Evolutionary conservation across 257 asterid species (phyloP).

Genomic region (Coffea canephora): DNA sequence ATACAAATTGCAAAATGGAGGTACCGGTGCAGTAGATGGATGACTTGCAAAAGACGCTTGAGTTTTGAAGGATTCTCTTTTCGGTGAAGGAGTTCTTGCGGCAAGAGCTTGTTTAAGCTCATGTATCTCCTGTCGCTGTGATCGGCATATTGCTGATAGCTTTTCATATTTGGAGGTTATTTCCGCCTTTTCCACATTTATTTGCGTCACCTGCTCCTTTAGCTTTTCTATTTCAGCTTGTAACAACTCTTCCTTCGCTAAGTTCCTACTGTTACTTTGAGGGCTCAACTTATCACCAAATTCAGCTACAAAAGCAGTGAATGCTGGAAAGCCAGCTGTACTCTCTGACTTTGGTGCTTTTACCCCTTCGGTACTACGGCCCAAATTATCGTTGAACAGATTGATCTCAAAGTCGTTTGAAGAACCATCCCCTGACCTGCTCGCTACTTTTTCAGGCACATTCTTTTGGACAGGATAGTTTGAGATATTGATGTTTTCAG

Average conservation of each 20-base stretch:
- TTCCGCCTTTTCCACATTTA: conserved; percentile 73
- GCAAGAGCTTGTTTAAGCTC: conserved; percentile 78
- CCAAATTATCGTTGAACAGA: conserved; percentile 49
- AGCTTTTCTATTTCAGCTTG: conserved; percentile 79
- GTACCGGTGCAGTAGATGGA: conserved; percentile 46
- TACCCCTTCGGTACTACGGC: conserved; percentile 33
- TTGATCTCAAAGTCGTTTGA: conserved; percentile 40
- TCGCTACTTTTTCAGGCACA: conserved; percentile 29
- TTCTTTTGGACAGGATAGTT: conserved; percentile 31
- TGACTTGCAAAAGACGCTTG: conserved; percentile 51
- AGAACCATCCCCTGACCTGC: conserved; percentile 29
- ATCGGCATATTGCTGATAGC: conserved; percentile 85
- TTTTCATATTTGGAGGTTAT: conserved; percentile 79
- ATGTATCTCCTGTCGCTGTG: conserved; percentile 91
- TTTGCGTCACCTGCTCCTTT: conserved; percentile 67
- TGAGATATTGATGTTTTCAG: conserved; percentile 29
- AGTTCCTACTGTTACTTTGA: conserved; percentile 37
- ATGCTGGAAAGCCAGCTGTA: conserved; percentile 44
- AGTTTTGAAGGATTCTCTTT: conserved; percentile 43
- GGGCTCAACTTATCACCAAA: conserved; percentile 52
- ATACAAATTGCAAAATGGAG: not conserved
- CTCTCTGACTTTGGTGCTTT: conserved; percentile 48
- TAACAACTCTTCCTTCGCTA: conserved; percentile 52
- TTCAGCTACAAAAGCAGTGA: conserved; percentile 72
- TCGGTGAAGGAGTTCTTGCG: conserved; percentile 65